Conservation (phyloP, 805 yeast genomes). For the Lipomyces yamanashiensis region DNA sequence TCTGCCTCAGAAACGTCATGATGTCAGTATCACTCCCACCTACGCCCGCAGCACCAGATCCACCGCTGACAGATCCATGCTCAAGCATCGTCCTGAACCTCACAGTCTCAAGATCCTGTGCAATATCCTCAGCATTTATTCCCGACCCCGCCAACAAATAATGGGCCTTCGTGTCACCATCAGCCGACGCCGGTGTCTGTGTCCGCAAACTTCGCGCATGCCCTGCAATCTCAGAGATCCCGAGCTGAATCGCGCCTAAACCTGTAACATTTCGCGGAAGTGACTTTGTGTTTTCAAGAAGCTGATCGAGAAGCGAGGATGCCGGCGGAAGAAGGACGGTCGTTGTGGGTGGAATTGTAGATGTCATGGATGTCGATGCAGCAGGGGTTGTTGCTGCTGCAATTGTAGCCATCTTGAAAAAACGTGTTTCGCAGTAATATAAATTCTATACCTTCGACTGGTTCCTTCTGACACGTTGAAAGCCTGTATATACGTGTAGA, state of each 20-base stretch:
- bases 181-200: constrained; percentile 40
- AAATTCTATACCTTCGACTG: too few relatives aligned
- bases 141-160: constrained; percentile 90
- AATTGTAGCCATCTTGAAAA: not conserved
- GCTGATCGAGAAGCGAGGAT: constrained; percentile 33
- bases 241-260: constrained; percentile 78
- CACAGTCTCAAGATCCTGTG: constrained; percentile 53
- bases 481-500: too few relatives aligned
- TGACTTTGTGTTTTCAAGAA: constrained; percentile 33
- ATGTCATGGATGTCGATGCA: not conserved
- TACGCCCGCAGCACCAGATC: not conserved
- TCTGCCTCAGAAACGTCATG: constrained; percentile 65
- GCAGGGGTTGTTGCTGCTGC: not conserved
- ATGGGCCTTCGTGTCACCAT: constrained; percentile 58
- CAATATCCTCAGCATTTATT: constrained; percentile 81
- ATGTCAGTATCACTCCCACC: constrained; percentile 49
- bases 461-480: too few relatives aligned
- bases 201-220: constrained; percentile 64
- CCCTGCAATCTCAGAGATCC: constrained; percentile 75
- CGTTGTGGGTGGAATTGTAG: not conserved
- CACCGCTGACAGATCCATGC: constrained; percentile 35
- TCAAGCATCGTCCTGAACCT: constrained; percentile 44
- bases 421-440: not conserved
- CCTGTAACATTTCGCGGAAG: constrained; percentile 36
- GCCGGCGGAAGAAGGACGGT: constrained; percentile 23